phyloP scores from a whole-genome alignment of 371 early-diverging fungal species.

The Mucor circinelloides region DNA sequence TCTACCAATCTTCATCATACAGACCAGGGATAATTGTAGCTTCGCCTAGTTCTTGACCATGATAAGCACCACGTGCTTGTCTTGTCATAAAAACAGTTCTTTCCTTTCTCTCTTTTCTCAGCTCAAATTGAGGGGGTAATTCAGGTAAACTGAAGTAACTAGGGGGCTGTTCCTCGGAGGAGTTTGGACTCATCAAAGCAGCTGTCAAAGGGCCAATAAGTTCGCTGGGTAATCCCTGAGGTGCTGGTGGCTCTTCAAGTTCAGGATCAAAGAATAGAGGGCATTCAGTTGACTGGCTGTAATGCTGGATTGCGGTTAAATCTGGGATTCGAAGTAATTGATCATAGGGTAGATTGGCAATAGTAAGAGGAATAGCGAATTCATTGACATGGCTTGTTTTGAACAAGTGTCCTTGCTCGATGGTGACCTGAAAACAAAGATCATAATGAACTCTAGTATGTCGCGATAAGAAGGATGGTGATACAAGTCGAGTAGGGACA shows the following conservation, averaged over 20 bases:
- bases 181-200: slow-evolving; percentile 23
- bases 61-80: slow-evolving; percentile 24
- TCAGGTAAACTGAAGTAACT: slow-evolving; percentile 38
- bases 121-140: slow-evolving; percentile 33
- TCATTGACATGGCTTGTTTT: slow-evolving; percentile 31
- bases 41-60: slow-evolving; percentile 26
- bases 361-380: slow-evolving; percentile 35
- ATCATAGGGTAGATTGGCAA: slow-evolving; percentile 39
- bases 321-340: slow-evolving; percentile 37
- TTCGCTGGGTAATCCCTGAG: slow-evolving; percentile 27
- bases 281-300: slow-evolving; percentile 25
- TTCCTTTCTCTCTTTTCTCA: slow-evolving; percentile 35
- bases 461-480: slow-evolving; percentile 46
- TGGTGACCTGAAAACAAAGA: slow-evolving; percentile 29
- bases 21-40: slow-evolving; percentile 34
- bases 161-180: slow-evolving; percentile 26
- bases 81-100: slow-evolving; percentile 27
- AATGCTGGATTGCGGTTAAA: slow-evolving; percentile 31
- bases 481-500: slow-evolving; percentile 47
- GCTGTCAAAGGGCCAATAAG: slow-evolving; percentile 30
- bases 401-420: slow-evolving; percentile 37
- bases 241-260: slow-evolving; percentile 34
- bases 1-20: slow-evolving; percentile 41
- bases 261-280: slow-evolving; percentile 37
- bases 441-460: slow-evolving; percentile 49